Evolutionary conservation across 352 stramenopile species (phyloP), one percentile per base, ranked within the genome.

Genomic region (Stramenopiles sp.): DNA sequence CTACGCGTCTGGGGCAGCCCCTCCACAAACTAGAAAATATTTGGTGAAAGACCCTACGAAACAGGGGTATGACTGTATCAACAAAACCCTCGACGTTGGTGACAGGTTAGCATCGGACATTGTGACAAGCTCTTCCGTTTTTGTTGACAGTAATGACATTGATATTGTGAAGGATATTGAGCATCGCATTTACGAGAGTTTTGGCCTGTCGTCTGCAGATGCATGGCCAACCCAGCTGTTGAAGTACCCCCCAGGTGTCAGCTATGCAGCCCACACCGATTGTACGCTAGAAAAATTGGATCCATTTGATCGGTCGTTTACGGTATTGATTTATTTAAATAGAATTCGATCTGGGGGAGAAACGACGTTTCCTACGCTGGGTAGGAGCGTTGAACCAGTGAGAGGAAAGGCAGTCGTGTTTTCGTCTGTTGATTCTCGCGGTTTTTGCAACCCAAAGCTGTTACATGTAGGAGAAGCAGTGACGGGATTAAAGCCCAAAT

Each of bases 291-390:
- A 63, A 63, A 12, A 25, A 63, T 63, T 63, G 43, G 43, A 63
- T 63, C 43, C 43, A 63, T 63, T 63, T 18, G 43, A 63, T 63
- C 43, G 43, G 12, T 63, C 43, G 25, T 63, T 63, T 63, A 63
- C 43, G 12, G 43, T 63, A 63, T 63, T 63, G 25, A 63, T 63
- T 18, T 63, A 63, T 25, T 63, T 63, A 63, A 63, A 63, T 63
- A 12, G 25, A 18, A 25, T 63, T 18, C 43, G 43, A 63, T 18
- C 12, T 63, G 43, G 43, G 12, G 43, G 43, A 18, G 12, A 12
- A 12, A 63, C 43, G 25, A 63, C 12, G 43, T 63, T 63, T 63
- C 43, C 43, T 18, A 63, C 12, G 25, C 25, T 63, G 25, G 12
- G 12, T 18, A 63, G 25, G 25, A 25, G 25, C 12, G 25, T 63